Percentiles rank a stretch among this genome's conserved stretches.
Conservation (phyloP, 2,329 filamentous ascomycete species). For the Venturia asperata region DNA sequence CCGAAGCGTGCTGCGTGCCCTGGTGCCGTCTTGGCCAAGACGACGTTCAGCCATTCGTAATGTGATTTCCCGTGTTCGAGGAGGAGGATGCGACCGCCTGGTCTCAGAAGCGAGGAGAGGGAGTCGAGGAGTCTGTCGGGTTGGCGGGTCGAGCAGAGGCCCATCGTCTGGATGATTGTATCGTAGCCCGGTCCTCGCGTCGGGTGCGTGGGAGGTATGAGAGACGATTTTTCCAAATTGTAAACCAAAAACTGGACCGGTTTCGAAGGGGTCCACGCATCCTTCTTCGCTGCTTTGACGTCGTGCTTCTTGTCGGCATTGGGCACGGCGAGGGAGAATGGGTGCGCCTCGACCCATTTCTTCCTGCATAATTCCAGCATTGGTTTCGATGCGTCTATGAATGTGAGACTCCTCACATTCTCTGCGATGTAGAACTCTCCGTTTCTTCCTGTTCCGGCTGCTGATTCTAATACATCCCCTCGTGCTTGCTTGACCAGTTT, state of each 20-base stretch:
- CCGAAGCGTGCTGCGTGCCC: slow-evolving; percentile 44
- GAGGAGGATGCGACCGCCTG: slow-evolving; percentile 40
- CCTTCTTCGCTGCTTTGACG: slow-evolving; percentile 22
- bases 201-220: slow-evolving; percentile 24
- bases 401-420: slow-evolving; percentile 38
- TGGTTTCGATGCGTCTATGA: slow-evolving; percentile 41
- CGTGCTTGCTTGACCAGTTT: slow-evolving; percentile 35
- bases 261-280: slow-evolving; percentile 5
- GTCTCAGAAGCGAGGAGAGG: slow-evolving; percentile 37
- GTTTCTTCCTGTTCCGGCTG: slow-evolving; percentile 45
- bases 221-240: slow-evolving; percentile 30
- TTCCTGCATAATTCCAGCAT: slow-evolving; percentile 44
- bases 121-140: slow-evolving; percentile 40
- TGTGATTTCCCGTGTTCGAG: slow-evolving; percentile 46
- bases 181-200: slow-evolving; percentile 31
- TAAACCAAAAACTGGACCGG: not conserved
- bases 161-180: slow-evolving; percentile 47
- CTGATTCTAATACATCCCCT: slow-evolving; percentile 44
- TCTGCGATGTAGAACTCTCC: slow-evolving; percentile 38
- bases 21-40: slow-evolving; percentile 41
- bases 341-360: slow-evolving; percentile 32
- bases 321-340: slow-evolving; percentile 34
- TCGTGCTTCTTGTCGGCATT: slow-evolving; percentile 31
- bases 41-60: slow-evolving; percentile 41
- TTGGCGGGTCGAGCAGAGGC: slow-evolving; percentile 42